Base-by-base conservation (phyloP, 148 eudicot species). In the Euryodendron excelsum region DNA sequence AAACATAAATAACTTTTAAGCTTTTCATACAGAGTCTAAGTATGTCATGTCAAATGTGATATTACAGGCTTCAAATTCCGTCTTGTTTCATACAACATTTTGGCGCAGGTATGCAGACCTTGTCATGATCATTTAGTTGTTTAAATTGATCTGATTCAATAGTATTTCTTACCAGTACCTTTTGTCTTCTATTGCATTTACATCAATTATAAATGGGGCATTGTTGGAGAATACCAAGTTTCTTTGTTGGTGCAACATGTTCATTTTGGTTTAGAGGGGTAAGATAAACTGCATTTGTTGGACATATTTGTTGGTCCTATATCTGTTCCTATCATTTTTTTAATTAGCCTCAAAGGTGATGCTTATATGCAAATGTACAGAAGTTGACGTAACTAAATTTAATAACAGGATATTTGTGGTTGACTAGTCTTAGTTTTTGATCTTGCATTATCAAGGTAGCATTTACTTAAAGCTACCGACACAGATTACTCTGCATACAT, bases 61-160 rank as follows among this genome's bases (percentile, higher is more conserved):
- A 25, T 73, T 83, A 73, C 94, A 95, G 98, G 93, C 65, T 81
- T 80, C 80, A 91, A 80, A 82, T 93, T 95, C 81, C 85, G 96
- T 59, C 81, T 93, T 50, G 93, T 95, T 76, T 93, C 98, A 6
- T 95, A 95, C 84, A 95, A 95, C 77, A 90, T 95, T 76, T 75
- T 95, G 83, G 98, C 97, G 64, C 98, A 95, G 97, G 98, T 95
- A 82, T 30, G 75, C 23, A 44, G 61, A 59, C 45, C 37, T 20
- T 78, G 23, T 60, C 2, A 14, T 64, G 62, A 12, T 68, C 20
- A 50, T 86, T 28, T 31, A 64, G 30, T 84, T 61, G 53, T 69
- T 25, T 71, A 53, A 59, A 28, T 9, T 45, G n/a, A n/a, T n/a
- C n/a, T 61, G 63, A 45, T 36, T 20, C 2, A 50, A 2, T 31